Conservation (phyloP, 108 stramenopile genomes). For the Stephanodiscus minutulus region DNA sequence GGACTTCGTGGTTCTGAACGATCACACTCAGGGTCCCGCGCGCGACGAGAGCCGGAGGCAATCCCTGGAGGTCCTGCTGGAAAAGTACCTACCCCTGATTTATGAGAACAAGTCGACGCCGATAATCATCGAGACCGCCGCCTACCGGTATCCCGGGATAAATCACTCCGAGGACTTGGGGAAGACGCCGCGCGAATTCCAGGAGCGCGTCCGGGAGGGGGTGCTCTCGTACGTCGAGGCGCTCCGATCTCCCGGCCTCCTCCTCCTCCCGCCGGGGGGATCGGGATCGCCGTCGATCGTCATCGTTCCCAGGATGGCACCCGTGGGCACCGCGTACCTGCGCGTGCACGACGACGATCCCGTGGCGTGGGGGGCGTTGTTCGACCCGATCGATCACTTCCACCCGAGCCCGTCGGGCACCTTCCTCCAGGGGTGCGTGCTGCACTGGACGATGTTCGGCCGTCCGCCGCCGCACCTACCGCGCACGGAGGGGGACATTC, state of each 20-base stretch:
- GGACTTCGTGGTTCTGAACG: slow-evolving; percentile 80
- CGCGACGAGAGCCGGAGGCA: slow-evolving; percentile 41
- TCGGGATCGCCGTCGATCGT: too few relatives aligned
- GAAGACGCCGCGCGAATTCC: slow-evolving; percentile 55
- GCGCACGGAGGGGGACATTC: slow-evolving; percentile 24
- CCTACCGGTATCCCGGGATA: slow-evolving; percentile 56
- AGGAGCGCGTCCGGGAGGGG: slow-evolving; percentile 46
- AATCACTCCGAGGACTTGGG: slow-evolving; percentile 63
- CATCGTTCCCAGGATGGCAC: slow-evolving; percentile 48
- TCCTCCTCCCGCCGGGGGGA: too few relatives aligned
- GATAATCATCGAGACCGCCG: slow-evolving; percentile 64
- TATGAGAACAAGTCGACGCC: slow-evolving; percentile 16
- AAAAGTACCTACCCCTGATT: slow-evolving; percentile 61
- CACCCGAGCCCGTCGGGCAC: slow-evolving; percentile 80
- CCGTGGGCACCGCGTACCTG: slow-evolving; percentile 66
- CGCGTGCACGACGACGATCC: slow-evolving; percentile 35
- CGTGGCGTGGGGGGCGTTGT: slow-evolving; percentile 58
- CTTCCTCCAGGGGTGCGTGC: slow-evolving; percentile 67
- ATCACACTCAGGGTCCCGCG: slow-evolving; percentile 74
- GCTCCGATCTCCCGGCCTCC: slow-evolving; percentile 10
- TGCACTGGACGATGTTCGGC: slow-evolving; percentile 59
- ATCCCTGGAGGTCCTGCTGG: slow-evolving; percentile 36
- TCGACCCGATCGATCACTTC: slow-evolving; percentile 64
- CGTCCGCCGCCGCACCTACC: slow-evolving; percentile 31
- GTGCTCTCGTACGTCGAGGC: slow-evolving; percentile 39